Conservation (phyloP, 495 filamentous ascomycete species). For the Neurospora tetrasperma region DNA sequence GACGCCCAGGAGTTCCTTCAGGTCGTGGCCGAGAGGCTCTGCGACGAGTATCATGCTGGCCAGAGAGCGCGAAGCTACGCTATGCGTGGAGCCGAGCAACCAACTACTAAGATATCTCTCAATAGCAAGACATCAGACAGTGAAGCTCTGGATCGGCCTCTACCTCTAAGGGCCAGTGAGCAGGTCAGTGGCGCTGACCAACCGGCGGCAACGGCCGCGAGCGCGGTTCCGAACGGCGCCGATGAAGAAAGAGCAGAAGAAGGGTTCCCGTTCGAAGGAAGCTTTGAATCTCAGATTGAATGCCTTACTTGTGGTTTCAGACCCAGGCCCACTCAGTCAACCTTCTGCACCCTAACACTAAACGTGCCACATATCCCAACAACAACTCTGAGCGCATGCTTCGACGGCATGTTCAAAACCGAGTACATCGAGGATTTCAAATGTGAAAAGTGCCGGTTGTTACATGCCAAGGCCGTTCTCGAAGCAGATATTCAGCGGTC, state of each 20-base stretch:
- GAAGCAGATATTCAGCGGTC: conserved; percentile 29
- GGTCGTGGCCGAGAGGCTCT: conserved; percentile 80
- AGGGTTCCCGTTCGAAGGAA: conserved; percentile 79
- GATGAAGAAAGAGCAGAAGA: conserved; percentile 43
- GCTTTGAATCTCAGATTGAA: conserved; percentile 83
- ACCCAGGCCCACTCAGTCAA: conserved; percentile 68
- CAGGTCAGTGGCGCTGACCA: background rate
- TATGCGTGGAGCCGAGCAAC: background rate
- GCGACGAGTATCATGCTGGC: conserved; percentile 87
- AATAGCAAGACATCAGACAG: background rate
- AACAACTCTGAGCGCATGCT: conserved; percentile 50
- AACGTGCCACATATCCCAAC: conserved; percentile 68
- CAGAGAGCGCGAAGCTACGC: conserved; percentile 51
- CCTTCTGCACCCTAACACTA: conserved; percentile 85
- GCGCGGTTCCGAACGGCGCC: conserved; percentile 8
- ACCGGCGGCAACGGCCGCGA: conserved; percentile 5
- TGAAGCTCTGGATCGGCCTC: background rate
- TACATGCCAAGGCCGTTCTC: conserved; percentile 48
- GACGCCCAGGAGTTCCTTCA: conserved; percentile 99
- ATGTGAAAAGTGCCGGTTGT: conserved; percentile 84
- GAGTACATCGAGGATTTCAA: conserved; percentile 96
- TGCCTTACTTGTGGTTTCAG: conserved; percentile 83
- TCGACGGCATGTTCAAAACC: conserved; percentile 87
- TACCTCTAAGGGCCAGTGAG: background rate
- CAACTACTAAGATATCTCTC: background rate